Evolutionary conservation across 345 rosid genomes (phyloP).

Genomic region (Excoecaria cochinchinensis): DNA sequence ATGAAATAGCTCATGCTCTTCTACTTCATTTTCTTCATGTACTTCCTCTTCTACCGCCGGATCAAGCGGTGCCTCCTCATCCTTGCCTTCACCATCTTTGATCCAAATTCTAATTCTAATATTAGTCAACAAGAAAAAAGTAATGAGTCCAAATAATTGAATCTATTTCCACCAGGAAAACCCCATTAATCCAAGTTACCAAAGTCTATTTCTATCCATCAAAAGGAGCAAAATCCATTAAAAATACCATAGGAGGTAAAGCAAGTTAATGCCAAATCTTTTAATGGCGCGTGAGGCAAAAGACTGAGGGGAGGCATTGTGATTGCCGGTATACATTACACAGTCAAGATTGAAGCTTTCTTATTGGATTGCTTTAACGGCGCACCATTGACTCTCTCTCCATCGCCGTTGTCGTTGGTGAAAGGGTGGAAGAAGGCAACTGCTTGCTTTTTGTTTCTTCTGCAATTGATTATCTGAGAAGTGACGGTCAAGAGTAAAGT

Average conservation of each 20-base stretch:
- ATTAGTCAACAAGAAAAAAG: too few species aligned
- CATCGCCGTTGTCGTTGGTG: conserved; percentile 97
- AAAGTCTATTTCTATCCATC: not conserved
- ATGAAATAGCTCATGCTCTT: too few species aligned
- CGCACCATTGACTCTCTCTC: conserved; percentile 96
- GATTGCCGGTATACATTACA: conserved; percentile 73
- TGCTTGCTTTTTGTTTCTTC: conserved; percentile 43
- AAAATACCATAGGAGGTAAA: conserved; percentile 61
- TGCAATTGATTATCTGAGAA: conserved; percentile 36
- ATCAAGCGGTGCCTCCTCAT: too few species aligned
- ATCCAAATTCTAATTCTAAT: too few species aligned
- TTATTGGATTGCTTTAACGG: conserved; percentile 87
- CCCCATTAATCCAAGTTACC: not conserved
- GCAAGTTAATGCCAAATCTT: conserved; percentile 79
- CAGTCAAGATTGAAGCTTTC: conserved; percentile 64
- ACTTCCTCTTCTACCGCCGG: too few species aligned
- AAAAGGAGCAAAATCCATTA: not conserved
- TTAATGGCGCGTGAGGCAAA: conserved; percentile 64
- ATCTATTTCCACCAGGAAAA: too few species aligned
- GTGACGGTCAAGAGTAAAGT: conserved; percentile 39
- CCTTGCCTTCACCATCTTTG: too few species aligned
- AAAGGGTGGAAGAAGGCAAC: conserved; percentile 92
- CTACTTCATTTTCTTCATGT: too few species aligned
- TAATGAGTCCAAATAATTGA: too few species aligned
- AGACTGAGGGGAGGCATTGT: conserved; percentile 60